phyloP scores from a whole-genome alignment of 2,329 filamentous ascomycete species.

The Neoarthrinium moseri region DNA sequence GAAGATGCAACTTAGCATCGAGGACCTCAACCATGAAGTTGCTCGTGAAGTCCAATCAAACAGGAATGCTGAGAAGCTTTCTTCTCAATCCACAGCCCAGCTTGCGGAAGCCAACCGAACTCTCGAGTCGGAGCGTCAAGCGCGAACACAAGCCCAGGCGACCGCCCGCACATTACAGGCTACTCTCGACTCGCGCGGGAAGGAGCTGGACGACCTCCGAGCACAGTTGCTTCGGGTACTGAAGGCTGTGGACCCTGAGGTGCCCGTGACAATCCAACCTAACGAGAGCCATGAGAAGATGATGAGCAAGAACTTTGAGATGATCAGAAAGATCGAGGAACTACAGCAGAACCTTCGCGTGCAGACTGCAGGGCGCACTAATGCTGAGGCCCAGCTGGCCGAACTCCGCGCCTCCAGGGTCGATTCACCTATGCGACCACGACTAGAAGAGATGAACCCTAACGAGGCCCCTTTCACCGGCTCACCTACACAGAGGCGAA shows the following conservation, averaged over 20 bases:
- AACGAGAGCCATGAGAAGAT: constrained; percentile 60
- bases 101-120: constrained; percentile 86
- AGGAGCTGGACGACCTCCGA: constrained; percentile 78
- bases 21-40: constrained; percentile 91
- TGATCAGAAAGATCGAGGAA: constrained; percentile 83
- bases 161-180: constrained; percentile 80
- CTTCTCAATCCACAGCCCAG: constrained; percentile 77
- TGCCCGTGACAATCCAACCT: constrained; percentile 61
- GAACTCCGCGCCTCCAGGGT: constrained; percentile 74
- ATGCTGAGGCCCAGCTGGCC: constrained; percentile 79
- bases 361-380: constrained; percentile 75
- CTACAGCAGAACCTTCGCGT: constrained; percentile 86
- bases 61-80: constrained; percentile 84
- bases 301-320: constrained; percentile 74
- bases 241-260: constrained; percentile 80
- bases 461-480: constrained; percentile 74
- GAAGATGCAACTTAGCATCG: constrained; percentile 81
- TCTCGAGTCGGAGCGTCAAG: constrained; percentile 84
- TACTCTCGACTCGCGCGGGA: constrained; percentile 75
- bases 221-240: constrained; percentile 79
- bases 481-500: constrained; percentile 70
- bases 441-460: constrained; percentile 83
- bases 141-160: constrained; percentile 80
- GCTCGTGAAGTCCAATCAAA: constrained; percentile 86
- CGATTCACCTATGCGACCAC: constrained; percentile 69